Evolutionary conservation across 2,329 filamentous ascomycete species (phyloP), one percentile per base, ranked within the genome.

Genomic region (Dothideomycetes sp.): DNA sequence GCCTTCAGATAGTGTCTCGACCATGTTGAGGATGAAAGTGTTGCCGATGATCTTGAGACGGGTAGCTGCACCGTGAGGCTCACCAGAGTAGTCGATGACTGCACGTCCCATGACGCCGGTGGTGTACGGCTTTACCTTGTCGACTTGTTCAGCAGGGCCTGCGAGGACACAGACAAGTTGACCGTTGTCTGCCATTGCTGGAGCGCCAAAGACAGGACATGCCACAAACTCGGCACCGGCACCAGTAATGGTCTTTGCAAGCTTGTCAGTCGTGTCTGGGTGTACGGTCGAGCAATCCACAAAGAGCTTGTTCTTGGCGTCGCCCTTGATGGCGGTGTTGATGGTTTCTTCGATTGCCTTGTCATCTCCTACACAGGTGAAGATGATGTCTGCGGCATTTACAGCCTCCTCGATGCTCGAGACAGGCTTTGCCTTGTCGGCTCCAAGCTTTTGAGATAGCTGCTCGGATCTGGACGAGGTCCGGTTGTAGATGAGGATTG

Each of bases 221-320:
- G 84, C 82, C 14, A 94, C 75, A 53, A 94, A 93, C 30, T 78
- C 69, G 2, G 73, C 85, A 4, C 82, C 82, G 17, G 69, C 69
- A 2, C 57, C 68, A 10, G 65, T 64, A 44, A 81, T 64, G 18
- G 61, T 66, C 49, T 75, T 66, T 18, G 79, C 79, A 3, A 85
- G 60, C 18, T 68, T 68, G 45, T 84, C 74, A 1, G 83, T 84
- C 3, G 83, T 86, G 40, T 88, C 81, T 0, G 88, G 87, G 58
- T 91, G 83, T 27, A 94, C 75, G 18, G 87, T 94, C 3, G 84
- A 91, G 69, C 82, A 88, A 55, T 94, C 87, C 22, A 94, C 73
- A 49, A 94, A 79, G 12, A 91, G 66, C 64, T 94, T 94, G 45
- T 76, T 78, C 19, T 68, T 68, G 42, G 76, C 64, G 14, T 62